Percentiles rank a stretch among this genome's conserved stretches.
phyloP scores from a whole-genome alignment of 306 rosid genomes.

The Prunus campanulata region DNA sequence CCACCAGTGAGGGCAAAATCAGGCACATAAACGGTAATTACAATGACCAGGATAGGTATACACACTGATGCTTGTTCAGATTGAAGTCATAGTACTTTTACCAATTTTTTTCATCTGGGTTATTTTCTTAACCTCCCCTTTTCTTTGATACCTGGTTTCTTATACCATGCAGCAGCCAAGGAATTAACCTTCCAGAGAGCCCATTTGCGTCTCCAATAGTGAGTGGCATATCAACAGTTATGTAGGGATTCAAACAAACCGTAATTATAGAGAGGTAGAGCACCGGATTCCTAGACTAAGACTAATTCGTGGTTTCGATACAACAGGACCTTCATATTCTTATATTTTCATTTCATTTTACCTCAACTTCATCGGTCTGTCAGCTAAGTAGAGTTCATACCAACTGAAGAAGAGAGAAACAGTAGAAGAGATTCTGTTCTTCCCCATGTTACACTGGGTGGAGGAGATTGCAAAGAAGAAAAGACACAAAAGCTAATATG shows the following conservation, averaged over 20 bases:
- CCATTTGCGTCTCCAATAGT: slow-evolving; percentile 38
- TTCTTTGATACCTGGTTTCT: not conserved
- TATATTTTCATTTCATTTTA: slow-evolving; percentile 2
- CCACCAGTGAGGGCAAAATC: slow-evolving; percentile 29
- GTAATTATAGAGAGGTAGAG: slow-evolving; percentile 31
- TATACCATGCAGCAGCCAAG: slow-evolving; percentile 25
- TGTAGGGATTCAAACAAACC: slow-evolving; percentile 25
- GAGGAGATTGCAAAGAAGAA: slow-evolving; percentile 26
- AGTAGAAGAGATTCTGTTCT: slow-evolving; percentile 18
- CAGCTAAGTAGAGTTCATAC: slow-evolving; percentile 18
- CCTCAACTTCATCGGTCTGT: slow-evolving; percentile 13
- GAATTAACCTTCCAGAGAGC: slow-evolving; percentile 46
- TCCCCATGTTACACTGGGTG: slow-evolving; percentile 17
- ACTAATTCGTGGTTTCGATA: slow-evolving; percentile 21
- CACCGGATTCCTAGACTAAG: slow-evolving; percentile 22
- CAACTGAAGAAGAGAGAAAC: slow-evolving; percentile 23
- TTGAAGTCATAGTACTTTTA: not conserved
- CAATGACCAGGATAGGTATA: slow-evolving; percentile 37
- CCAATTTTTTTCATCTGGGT: not conserved
- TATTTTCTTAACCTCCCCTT: not conserved
- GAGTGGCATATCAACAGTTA: slow-evolving; percentile 35
- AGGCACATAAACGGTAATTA: slow-evolving; percentile 21
- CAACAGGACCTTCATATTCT: slow-evolving; percentile 19
- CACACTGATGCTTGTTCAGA: not conserved
- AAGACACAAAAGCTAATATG: slow-evolving; percentile 24